phyloP scores from a whole-genome alignment of 1,284 basidiomycete species.

The Stygiomarasmius scandens region DNA sequence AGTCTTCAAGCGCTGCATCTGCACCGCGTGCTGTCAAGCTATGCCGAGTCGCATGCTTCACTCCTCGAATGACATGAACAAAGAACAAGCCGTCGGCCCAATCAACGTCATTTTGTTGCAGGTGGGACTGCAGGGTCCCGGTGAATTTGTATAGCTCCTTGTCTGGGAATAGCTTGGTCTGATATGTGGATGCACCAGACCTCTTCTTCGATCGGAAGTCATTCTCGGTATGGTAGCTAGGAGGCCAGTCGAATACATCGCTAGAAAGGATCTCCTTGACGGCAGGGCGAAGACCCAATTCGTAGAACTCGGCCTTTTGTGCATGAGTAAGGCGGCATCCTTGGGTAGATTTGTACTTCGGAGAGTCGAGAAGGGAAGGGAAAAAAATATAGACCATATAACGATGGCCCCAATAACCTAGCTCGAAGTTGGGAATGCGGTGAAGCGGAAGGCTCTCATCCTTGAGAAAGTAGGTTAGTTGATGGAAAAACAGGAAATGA shows the following conservation, averaged over 20 bases:
- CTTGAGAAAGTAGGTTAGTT: not conserved
- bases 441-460: constrained; percentile 9
- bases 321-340: constrained; percentile 16
- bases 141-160: not conserved
- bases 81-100: not conserved
- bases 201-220: not conserved
- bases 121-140: not conserved
- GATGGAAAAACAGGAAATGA: not conserved
- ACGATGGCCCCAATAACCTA: constrained; percentile 24
- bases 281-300: constrained; percentile 27
- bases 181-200: not conserved
- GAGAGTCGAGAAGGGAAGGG: constrained; percentile 23
- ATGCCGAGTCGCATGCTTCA: not conserved
- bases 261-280: constrained; percentile 8
- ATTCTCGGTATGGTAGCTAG: constrained; percentile 10
- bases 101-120: not conserved
- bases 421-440: constrained; percentile 26
- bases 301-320: constrained; percentile 21
- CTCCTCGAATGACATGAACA: not conserved
- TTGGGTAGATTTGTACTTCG: too few species aligned
- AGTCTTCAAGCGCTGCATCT: not conserved
- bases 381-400: constrained; percentile 24
- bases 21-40: not conserved
- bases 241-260: constrained; percentile 24
- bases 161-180: not conserved